A percentile compares a stretch with the other conserved stretches of the same genome.
phyloP scores from a whole-genome alignment of 1,284 basidiomycete genomes.

The Ustilago cynodontis region DNA sequence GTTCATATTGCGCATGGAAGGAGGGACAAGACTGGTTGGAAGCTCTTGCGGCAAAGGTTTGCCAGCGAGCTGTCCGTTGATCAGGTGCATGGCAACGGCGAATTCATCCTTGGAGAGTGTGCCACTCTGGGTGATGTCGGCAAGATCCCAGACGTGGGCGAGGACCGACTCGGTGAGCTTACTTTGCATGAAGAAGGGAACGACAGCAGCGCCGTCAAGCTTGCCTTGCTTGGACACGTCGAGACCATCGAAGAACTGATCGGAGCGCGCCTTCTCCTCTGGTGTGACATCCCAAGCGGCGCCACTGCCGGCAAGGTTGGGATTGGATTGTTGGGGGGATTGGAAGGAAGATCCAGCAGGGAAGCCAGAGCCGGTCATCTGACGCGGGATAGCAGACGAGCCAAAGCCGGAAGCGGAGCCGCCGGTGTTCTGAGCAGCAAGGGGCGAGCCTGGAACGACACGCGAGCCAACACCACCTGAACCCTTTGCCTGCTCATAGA shows the following conservation, averaged over 20 bases:
- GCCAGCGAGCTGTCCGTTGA: conserved; percentile 88
- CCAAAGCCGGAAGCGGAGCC: conserved; percentile 52
- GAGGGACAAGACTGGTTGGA: conserved; percentile 83
- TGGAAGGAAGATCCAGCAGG: conserved; percentile 72
- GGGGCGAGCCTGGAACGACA: conserved; percentile 41
- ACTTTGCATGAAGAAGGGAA: conserved; percentile 95
- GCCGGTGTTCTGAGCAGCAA: conserved; percentile 57
- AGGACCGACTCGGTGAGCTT: conserved; percentile 85
- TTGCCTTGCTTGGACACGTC: conserved; percentile 82
- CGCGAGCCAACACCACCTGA: conserved; percentile 44
- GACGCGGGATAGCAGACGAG: conserved; percentile 36
- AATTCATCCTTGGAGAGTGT: conserved; percentile 91
- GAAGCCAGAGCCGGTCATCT: conserved; percentile 52
- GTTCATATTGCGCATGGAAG: conserved; percentile 75
- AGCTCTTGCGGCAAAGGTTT: conserved; percentile 79
- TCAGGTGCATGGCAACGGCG: conserved; percentile 94
- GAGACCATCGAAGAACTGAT: conserved; percentile 85
- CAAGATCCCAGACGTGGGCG: conserved; percentile 94
- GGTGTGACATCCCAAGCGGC: conserved; percentile 86
- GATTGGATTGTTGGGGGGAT: conserved; percentile 71
- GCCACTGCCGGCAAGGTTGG: conserved; percentile 8
- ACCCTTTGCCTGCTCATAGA: conserved; percentile 82
- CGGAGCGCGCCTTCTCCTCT: conserved; percentile 82
- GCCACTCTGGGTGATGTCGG: conserved; percentile 91
- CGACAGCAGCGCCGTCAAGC: conserved; percentile 92